Base-by-base conservation (phyloP, 208 protist species). In the Jaenimonas drosophilae region DNA sequence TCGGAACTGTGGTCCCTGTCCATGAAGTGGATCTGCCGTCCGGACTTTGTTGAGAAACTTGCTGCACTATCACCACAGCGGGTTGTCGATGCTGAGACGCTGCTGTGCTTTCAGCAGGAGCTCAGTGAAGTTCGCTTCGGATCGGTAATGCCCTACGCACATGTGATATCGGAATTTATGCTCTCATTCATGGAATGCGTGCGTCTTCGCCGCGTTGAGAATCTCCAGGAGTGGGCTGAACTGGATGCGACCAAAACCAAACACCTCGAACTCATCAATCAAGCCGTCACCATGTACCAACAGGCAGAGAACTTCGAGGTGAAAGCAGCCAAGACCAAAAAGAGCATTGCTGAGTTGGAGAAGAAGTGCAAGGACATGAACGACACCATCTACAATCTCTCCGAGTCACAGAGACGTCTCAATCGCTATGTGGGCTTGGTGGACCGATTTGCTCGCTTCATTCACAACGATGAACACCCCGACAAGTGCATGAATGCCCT, bases 381-480 rank as follows among this genome's bases (percentile, higher is more conserved):
- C 11, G 19, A 32, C 4, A 30, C 43, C 9, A 50, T 52, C 12
- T 39, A 47, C 3, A 38, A 55, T 36, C 17, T 60, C 21, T 24
- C 42, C 3, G 57, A 32, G n/a, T 59, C 64, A 17, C 75, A 70
- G 51, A 42, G 54, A 21, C 52, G 50, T 3, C 62, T 93, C 31
- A 33, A 55, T 14, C 47, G 57, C 16, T 81, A 86, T 47, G 68
- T 66, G 3, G 68, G 69, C 17, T 40, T 84, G 9, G 69, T 87
- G 30, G 85, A 93, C 49, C 51, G 69, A 3, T 88, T 89, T 59
- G 55, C 54, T 28, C 44, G 59, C 26, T 88, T 86, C 40, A n/a
- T 58, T 17, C 33, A 17, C 39, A 56, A 21, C 31, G 48, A 31
- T 30, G 45, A 47, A 14, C 36, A 69, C 27, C 25, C 42, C 31